These are phyloP conservation scores for Kodamaea neixiangensis DNA, from an alignment of 805 yeast species.

Conservation along the genomic window DNA sequence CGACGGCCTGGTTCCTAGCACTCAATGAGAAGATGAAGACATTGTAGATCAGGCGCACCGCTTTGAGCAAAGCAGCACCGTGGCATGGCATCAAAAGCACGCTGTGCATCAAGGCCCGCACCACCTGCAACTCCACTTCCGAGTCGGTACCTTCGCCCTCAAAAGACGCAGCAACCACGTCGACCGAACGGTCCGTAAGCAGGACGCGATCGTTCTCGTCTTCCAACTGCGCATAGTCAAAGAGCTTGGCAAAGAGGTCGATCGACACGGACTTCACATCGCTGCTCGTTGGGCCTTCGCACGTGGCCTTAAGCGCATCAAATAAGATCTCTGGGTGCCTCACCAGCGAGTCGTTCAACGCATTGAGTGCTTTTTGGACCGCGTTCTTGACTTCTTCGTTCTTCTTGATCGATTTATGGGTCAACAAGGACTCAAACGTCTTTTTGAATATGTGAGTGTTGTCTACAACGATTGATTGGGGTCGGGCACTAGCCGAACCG, in stretches of 20 bases:
- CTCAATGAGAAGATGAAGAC: slow-evolving; percentile 83
- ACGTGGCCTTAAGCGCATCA: slow-evolving; percentile 74
- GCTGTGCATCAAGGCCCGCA: slow-evolving; percentile 88
- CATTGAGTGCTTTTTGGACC: slow-evolving; percentile 43
- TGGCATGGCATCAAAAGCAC: slow-evolving; percentile 84
- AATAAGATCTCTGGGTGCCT: slow-evolving; percentile 59
- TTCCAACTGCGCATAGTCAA: slow-evolving; percentile 81
- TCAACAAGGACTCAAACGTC: slow-evolving; percentile 58
- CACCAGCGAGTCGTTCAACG: slow-evolving; percentile 37
- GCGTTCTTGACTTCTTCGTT: slow-evolving; percentile 41
- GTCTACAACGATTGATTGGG: slow-evolving; percentile 16
- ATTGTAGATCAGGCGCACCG: slow-evolving; percentile 90
- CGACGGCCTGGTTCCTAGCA: slow-evolving; percentile 85
- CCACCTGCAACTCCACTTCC: slow-evolving; percentile 85
- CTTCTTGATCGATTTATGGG: slow-evolving; percentile 62
- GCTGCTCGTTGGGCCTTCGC: slow-evolving; percentile 59
- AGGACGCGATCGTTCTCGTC: slow-evolving; percentile 55
- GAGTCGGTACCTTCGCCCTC: slow-evolving; percentile 93
- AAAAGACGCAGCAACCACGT: slow-evolving; percentile 80
- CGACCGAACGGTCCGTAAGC: slow-evolving; percentile 79
- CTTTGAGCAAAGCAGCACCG: slow-evolving; percentile 84
- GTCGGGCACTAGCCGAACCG: neutral
- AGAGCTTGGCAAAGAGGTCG: slow-evolving; percentile 83
- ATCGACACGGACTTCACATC: slow-evolving; percentile 73
- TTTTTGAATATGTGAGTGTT: slow-evolving; percentile 42